Evolutionary conservation across 2,329 filamentous ascomycete species (phyloP).

Genomic region (Pseudocercospora fuligena): DNA sequence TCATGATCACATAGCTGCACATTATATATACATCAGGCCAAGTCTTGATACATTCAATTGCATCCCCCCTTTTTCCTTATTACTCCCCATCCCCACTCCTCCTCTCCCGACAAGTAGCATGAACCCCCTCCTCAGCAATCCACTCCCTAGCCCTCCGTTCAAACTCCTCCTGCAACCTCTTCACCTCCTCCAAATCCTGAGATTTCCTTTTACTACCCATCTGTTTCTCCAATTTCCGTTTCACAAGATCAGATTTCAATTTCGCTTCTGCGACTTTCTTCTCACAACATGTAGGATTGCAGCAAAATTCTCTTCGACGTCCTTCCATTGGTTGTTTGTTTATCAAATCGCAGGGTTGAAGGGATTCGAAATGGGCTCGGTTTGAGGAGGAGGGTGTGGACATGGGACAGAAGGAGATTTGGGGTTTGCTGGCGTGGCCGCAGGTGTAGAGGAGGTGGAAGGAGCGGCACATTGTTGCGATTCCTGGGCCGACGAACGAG

Average conservation of each 20-base stretch:
- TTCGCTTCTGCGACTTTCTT: conserved; percentile 10
- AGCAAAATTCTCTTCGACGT: conserved; percentile 1
- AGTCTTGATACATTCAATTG: too few species aligned
- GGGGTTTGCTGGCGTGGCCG: conserved; percentile 14
- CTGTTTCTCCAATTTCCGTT: conserved; percentile 14
- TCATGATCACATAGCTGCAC: too few species aligned
- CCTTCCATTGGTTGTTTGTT: conserved; percentile 11
- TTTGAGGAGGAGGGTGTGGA: not conserved
- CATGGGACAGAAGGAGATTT: conserved; percentile 7
- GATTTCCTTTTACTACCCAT: conserved; percentile 10
- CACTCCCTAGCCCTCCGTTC: conserved; percentile 8
- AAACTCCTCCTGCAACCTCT: conserved; percentile 3
- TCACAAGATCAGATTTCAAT: conserved; percentile 12
- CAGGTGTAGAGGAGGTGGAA: conserved; percentile 16
- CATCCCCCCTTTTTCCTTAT: too few species aligned
- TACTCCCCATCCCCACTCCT: not conserved
- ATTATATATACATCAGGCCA: too few species aligned
- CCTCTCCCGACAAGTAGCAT: conserved; percentile 17
- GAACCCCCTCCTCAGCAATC: conserved; percentile 8
- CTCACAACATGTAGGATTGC: conserved; percentile 15
- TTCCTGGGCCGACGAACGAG: not conserved
- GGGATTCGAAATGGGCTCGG: not conserved
- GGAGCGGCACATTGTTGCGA: conserved; percentile 13
- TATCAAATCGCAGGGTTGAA: not conserved
- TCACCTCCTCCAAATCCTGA: conserved; percentile 10